Evolutionary conservation across 2,329 filamentous ascomycete genomes (phyloP), one percentile per base, ranked within the genome.

Genomic region (Colletotrichum costaricense): DNA sequence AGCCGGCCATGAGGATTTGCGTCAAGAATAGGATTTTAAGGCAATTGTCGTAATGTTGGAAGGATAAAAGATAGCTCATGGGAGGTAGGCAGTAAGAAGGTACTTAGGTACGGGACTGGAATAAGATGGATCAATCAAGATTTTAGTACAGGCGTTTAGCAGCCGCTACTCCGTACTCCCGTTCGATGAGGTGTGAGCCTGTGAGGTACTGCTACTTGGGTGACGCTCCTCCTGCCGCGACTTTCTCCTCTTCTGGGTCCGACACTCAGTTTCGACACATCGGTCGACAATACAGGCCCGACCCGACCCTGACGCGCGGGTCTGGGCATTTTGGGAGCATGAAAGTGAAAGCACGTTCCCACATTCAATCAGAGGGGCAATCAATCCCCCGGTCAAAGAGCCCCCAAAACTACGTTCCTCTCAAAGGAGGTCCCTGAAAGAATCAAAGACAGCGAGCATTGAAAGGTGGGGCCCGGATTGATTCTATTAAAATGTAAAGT

Each of bases 1-100:
- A 62, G 67, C 46, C 67, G 60, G 67, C 71, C 71, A 73, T 73
- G 67, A 66, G 71, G 49, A 73, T 73, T 35, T 73, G 71, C 62
- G 30, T 22, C 33, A 49, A 33, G 67, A 24, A 55, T 28, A 42
- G 49, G 63, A 60, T 57, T 49, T 49, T 8, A 49, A 49, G 46
- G 33, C 30, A 19, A 19, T 42, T 42, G 38, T 42, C 16, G 16
- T 19, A 26, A 30, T 6, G 5, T 56, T 52, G 30, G n/a, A 26
- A 57, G 24, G 14, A 16, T 19, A 38, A 28, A 42, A 22, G 65
- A 26, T 33, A 14, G 16, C 38, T 26, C 22, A 46, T 49, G 58
- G 35, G 6, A 62, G 16, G 14, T 19, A 62, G 35, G 33, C 8
- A 28, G 58, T 35, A 14, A 35, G 16, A 19, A 49, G 26, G 60